Conservation (phyloP, 139 green algal species). For the Axilococcus clingmanii region DNA sequence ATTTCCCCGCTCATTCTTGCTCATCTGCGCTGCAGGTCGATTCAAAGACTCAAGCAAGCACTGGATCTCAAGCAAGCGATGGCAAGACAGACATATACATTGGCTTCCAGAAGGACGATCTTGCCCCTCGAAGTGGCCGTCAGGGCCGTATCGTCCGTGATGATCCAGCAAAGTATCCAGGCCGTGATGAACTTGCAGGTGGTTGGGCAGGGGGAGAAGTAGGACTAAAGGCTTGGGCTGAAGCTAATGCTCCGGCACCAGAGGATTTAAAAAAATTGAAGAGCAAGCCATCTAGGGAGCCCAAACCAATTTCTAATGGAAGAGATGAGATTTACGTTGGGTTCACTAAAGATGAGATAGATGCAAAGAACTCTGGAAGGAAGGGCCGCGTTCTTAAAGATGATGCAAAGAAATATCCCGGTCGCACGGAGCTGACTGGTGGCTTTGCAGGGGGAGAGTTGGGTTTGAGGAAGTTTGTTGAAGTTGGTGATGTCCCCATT, state of each 20-base stretch:
- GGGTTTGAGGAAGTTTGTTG: constrained; percentile 58
- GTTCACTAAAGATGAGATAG: neutral
- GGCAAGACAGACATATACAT: constrained; percentile 21
- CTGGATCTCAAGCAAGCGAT: no score
- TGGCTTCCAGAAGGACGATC: no score
- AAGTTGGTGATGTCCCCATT: constrained; percentile 54
- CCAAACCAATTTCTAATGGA: no score
- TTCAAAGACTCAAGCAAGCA: no score
- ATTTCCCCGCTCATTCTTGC: no score
- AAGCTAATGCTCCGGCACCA: neutral
- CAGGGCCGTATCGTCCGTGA: constrained; percentile 18
- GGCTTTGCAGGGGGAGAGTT: constrained; percentile 80
- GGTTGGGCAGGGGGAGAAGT: constrained; percentile 77
- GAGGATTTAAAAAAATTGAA: neutral
- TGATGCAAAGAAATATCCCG: constrained; percentile 25
- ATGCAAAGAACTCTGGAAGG: constrained; percentile 4
- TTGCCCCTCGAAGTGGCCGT: no score
- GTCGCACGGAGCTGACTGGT: constrained; percentile 36
- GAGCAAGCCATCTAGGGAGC: neutral
- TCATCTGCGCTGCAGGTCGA: no score
- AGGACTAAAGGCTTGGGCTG: constrained; percentile 10
- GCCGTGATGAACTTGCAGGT: constrained; percentile 33
- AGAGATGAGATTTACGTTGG: neutral
- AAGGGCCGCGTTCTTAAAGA: constrained; percentile 23
- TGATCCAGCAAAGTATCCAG: constrained; percentile 25